Conservation (phyloP, 225 moss, liverwort and hornwort genomes). For the Polytrichum formosum region DNA sequence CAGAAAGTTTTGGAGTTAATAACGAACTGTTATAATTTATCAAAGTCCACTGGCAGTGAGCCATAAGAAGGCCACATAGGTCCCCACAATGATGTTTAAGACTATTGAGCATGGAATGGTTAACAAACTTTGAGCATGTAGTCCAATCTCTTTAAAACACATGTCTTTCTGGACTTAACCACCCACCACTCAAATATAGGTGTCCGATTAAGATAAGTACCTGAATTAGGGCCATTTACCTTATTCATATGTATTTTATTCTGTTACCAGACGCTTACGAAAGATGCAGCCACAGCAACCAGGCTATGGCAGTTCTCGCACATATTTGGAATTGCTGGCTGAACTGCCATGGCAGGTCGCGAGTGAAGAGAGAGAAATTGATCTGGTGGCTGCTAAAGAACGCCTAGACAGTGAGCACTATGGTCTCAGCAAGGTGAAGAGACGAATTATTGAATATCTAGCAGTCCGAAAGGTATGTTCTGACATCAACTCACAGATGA, state of each 20-base stretch:
- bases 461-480: constrained; percentile 38
- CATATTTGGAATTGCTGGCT: constrained; percentile 41
- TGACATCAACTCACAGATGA: neutral
- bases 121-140: no score
- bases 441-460: constrained; percentile 41
- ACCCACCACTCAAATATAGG: no score
- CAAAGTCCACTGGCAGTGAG: no score
- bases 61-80: no score
- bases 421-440: constrained; percentile 42
- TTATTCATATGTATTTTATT: neutral
- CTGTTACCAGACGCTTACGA: constrained; percentile 28
- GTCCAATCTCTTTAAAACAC: no score
- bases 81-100: no score
- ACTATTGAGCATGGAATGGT: no score
- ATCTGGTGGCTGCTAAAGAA: constrained; percentile 32
- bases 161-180: no score
- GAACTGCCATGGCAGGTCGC: constrained; percentile 46
- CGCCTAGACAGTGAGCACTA: constrained; percentile 43
- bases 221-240: no score
- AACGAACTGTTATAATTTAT: no score
- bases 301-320: constrained; percentile 42
- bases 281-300: constrained; percentile 55
- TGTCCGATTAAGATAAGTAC: no score
- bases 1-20: no score
- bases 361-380: constrained; percentile 40